A percentile compares a stretch with the other conserved stretches of the same genome.
Evolutionary conservation across 2,329 filamentous ascomycete species (phyloP).

Genomic region (Paecilomyces dactylethromorphus): DNA sequence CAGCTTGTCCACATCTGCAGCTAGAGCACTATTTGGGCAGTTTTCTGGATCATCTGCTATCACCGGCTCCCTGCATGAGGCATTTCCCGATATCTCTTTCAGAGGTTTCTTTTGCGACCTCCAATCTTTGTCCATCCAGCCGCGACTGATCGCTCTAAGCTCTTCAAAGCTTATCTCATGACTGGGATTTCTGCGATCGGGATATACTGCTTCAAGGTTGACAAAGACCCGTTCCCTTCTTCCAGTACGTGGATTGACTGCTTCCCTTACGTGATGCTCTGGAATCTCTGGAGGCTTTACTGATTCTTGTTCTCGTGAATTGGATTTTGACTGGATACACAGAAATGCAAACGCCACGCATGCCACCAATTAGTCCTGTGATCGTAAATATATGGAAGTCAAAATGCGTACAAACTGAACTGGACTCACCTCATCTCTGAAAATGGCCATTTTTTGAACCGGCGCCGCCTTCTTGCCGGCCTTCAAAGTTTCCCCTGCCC

Average conservation of each 20-base stretch:
- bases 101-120: slow-evolving; percentile 45
- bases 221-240: slow-evolving; percentile 83
- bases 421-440: slow-evolving; percentile 87
- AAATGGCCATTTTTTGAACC: slow-evolving; percentile 78
- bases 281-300: slow-evolving; percentile 50
- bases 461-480: slow-evolving; percentile 74
- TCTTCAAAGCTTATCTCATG: slow-evolving; percentile 89
- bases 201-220: slow-evolving; percentile 78
- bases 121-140: slow-evolving; percentile 56
- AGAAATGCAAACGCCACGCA: slow-evolving; percentile 36
- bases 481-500: slow-evolving; percentile 86
- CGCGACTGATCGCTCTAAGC: slow-evolving; percentile 69
- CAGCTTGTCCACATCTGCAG: slow-evolving; percentile 24
- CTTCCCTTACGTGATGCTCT: slow-evolving; percentile 72
- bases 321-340: slow-evolving; percentile 48
- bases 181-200: slow-evolving; percentile 61
- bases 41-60: slow-evolving; percentile 11
- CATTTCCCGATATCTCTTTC: slow-evolving; percentile 43
- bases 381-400: slow-evolving; percentile 71
- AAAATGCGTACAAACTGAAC: slow-evolving; percentile 29
- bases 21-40: slow-evolving; percentile 16
- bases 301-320: slow-evolving; percentile 30
- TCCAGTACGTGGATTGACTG: slow-evolving; percentile 73
- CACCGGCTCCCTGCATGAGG: slow-evolving; percentile 12
- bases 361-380: slow-evolving; percentile 85